Percentiles rank a stretch among this genome's conserved stretches.
Evolutionary conservation across 225 moss, liverwort and hornwort genomes (phyloP).

Genomic region (Straminergon stramineum): DNA sequence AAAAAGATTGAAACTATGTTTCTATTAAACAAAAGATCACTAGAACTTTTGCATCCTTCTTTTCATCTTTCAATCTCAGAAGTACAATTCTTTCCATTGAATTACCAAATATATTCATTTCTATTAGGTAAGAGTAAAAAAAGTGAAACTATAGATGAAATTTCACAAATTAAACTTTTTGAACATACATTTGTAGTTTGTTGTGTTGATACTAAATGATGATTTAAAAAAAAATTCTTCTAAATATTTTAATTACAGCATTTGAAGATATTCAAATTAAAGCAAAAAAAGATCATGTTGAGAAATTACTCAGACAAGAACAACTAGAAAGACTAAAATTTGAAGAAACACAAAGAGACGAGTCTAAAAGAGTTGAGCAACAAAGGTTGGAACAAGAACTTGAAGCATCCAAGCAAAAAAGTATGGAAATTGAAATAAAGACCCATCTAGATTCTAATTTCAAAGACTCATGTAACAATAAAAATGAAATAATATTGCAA

Average conservation of each 20-base stretch:
- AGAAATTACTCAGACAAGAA: constrained; percentile 3
- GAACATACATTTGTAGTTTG: accelerated
- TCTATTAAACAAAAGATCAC: too few relatives aligned
- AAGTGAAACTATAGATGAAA: background rate
- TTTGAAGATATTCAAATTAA: constrained; percentile 69
- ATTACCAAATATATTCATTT: background rate
- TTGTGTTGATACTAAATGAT: accelerated
- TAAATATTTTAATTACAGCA: background rate
- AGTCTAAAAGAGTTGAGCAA: background rate
- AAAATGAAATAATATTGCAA: background rate
- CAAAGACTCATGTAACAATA: background rate
- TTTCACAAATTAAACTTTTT: background rate
- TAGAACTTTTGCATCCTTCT: too few relatives aligned
- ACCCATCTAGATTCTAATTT: background rate
- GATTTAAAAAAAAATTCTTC: too few relatives aligned
- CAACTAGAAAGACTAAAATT: background rate
- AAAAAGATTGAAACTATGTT: too few relatives aligned
- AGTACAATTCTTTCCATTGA: too few relatives aligned
- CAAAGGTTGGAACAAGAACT: background rate
- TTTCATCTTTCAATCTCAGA: background rate
- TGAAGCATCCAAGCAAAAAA: background rate
- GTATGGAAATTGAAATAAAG: background rate
- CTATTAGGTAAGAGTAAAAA: background rate
- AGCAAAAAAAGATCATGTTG: constrained; percentile 25
- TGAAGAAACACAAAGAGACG: background rate